A percentile compares a stretch with the other conserved stretches of the same genome.
Evolutionary conservation across 2,329 filamentous ascomycete species (phyloP).

Genomic region (Paraconiothyrium sp.): DNA sequence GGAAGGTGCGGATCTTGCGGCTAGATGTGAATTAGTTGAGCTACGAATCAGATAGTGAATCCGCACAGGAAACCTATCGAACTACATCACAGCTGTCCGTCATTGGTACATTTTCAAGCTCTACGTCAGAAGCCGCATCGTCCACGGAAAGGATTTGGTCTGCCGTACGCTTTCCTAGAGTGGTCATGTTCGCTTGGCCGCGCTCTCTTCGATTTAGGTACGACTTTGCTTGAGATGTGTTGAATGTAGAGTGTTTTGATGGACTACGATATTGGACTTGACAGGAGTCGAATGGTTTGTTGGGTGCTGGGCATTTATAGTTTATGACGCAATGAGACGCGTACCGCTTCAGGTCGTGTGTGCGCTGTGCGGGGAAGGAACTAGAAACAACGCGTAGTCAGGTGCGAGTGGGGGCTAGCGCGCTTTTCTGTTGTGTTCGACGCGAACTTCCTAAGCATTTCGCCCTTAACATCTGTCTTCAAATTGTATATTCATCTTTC

Average conservation of each 20-base stretch:
- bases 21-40: conserved; percentile 14
- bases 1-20: conserved; percentile 53
- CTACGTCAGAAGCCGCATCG: conserved; percentile 20
- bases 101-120: conserved; percentile 25
- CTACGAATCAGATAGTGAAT: neutral
- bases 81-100: conserved; percentile 34
- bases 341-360: neutral
- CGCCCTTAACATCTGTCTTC: too few species aligned
- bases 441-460: neutral
- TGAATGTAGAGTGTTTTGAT: neutral
- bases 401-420: neutral
- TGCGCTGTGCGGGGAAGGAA: neutral
- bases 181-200: neutral
- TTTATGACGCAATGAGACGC: neutral
- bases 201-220: neutral
- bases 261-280: neutral
- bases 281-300: neutral
- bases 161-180: conserved; percentile 17
- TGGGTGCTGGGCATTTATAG: neutral
- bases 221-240: neutral
- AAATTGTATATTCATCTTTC: too few species aligned
- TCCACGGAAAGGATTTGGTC: conserved; percentile 14
- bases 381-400: neutral
- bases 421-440: neutral
- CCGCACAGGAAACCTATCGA: conserved; percentile 18